A percentile compares a stretch with the other conserved stretches of the same genome.
Conservation (phyloP, 768 basidiomycete species). For the Russula abietina region DNA sequence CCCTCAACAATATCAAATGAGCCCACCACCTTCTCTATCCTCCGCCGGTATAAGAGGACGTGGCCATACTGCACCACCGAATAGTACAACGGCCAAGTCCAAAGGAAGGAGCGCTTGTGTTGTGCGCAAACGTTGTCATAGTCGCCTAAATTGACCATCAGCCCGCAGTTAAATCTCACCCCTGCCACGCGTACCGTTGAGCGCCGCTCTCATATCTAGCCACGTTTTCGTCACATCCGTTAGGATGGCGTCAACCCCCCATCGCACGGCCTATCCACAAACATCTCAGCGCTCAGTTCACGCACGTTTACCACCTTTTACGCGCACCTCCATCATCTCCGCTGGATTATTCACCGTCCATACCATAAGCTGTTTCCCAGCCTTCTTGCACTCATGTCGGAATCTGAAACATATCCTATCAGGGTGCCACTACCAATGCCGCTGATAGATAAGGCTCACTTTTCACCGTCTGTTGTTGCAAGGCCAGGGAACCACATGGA, state of each 20-base stretch:
- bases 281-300: slow-evolving; percentile 29
- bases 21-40: slow-evolving; percentile 22
- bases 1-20: slow-evolving; percentile 20
- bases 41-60: not conserved
- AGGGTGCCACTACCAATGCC: not conserved
- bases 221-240: slow-evolving; percentile 41
- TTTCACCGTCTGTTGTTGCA: slow-evolving; percentile 64
- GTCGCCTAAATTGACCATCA: slow-evolving; percentile 13
- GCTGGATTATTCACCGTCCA: slow-evolving; percentile 94
- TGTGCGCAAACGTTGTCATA: slow-evolving; percentile 24
- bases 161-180: not conserved
- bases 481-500: slow-evolving; percentile 74
- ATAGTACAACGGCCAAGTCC: slow-evolving; percentile 24
- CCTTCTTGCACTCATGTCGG: slow-evolving; percentile 65
- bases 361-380: slow-evolving; percentile 81
- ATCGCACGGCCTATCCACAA: slow-evolving; percentile 49
- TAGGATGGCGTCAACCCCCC: slow-evolving; percentile 43
- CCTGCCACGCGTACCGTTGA: slow-evolving; percentile 23
- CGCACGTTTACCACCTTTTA: not conserved
- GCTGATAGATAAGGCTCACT: slow-evolving; percentile 36
- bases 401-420: slow-evolving; percentile 46
- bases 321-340: slow-evolving; percentile 82
- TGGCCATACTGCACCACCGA: slow-evolving; percentile 14
- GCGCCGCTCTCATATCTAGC: slow-evolving; percentile 35
- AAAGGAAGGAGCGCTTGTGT: slow-evolving; percentile 25